Evolutionary conservation across 75 land plant species (phyloP), one percentile per base, ranked within the genome.

Genomic region (Cryptomeria japonica): DNA sequence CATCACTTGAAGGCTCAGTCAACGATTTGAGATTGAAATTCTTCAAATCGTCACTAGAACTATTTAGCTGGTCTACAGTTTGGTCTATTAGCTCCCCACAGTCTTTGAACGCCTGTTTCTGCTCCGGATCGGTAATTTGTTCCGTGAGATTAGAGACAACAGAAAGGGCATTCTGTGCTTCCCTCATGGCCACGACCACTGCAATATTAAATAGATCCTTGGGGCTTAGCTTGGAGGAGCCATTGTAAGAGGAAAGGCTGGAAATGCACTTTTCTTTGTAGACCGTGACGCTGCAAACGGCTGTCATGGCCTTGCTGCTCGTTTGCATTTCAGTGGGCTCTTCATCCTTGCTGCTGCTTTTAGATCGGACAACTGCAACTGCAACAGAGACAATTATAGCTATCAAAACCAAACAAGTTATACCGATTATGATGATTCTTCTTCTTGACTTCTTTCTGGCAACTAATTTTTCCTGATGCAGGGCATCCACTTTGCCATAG

Each of bases 261-360:
- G 91, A 86, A 88, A 92, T 87, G 88, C 95, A 94, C 61, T 87
- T 89, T 28, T 91, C 91, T 15, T 88, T 91, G 86, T 89, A 94
- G 34, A 89, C 53, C 0, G 95, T 94, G 87, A 89, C 90, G 46
- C 87, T 78, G 84, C 95, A 94, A 9, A 83, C 19, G 80, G 83
- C 79, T 47, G 87, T 72, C 8, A 92, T 64, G 3, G 93, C 90
- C 86, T 91, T 93, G 86, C 88, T 32, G 3, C 90, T 88, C 8
- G 88, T 18, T 6, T 88, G 75, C n/a, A 88, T 1, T 2, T 80
- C 53, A 8, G 84, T 31, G 37, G 76, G 37, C 13, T 49, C 86
- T 18, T 1, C 38, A 36, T 15, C 82, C 1, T 42, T 25, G 70
- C 70, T 31, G 0, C 49, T 32, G 32, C 46, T 46, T 4, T 44